Conservation (phyloP, 345 rosid genomes). For the Populus euphratica region DNA sequence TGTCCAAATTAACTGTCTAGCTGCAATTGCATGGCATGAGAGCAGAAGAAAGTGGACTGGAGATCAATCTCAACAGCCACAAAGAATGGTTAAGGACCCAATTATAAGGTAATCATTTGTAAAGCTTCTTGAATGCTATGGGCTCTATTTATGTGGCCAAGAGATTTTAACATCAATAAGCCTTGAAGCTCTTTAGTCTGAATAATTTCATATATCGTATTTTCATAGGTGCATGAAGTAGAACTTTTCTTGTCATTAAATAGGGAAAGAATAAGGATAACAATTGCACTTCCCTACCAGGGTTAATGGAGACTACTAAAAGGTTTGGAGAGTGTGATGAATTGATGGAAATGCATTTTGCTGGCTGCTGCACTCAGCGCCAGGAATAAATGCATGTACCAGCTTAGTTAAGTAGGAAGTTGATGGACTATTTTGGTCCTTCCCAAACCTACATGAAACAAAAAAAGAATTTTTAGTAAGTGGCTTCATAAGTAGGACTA, state of each 20-base stretch:
- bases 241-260: background rate
- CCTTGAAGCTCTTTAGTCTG: background rate
- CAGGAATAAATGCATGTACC: background rate
- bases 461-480: background rate
- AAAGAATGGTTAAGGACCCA: conserved; percentile 51
- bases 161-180: background rate
- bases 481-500: background rate
- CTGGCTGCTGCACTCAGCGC: background rate
- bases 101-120: conserved; percentile 56
- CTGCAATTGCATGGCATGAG: conserved; percentile 71
- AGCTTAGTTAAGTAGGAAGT: background rate
- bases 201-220: background rate
- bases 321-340: background rate
- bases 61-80: conserved; percentile 43
- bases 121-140: conserved; percentile 3
- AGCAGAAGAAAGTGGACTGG: conserved; percentile 74
- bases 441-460: background rate
- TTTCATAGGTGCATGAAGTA: background rate
- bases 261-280: background rate
- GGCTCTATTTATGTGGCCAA: background rate
- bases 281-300: background rate
- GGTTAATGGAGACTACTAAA: background rate
- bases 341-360: background rate
- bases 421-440: background rate
- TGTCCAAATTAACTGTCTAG: conserved; percentile 36